Evolutionary conservation across 140 eudicot genomes (phyloP).

Genomic region (Cichorium intybus): DNA sequence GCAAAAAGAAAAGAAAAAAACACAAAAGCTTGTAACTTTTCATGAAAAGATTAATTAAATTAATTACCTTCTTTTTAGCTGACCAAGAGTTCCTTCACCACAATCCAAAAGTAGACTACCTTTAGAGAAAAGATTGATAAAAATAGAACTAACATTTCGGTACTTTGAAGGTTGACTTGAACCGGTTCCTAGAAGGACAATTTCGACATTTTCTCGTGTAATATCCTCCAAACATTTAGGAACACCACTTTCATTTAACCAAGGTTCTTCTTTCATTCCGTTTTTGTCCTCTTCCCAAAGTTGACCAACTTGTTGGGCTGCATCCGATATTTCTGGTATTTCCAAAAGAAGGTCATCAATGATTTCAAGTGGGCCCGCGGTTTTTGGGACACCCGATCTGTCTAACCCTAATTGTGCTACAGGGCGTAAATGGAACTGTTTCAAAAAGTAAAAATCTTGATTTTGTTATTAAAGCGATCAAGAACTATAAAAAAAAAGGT

Average conservation of each 20-base stretch:
- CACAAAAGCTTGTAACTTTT: background rate
- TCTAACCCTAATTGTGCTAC: slow-evolving; percentile 75
- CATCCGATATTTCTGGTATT: slow-evolving; percentile 76
- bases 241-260: slow-evolving; percentile 44
- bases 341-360: slow-evolving; percentile 56
- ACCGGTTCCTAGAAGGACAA: slow-evolving; percentile 93
- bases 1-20: too few species aligned
- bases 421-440: slow-evolving; percentile 83
- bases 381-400: slow-evolving; percentile 53
- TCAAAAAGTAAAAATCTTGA: background rate
- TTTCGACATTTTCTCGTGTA: slow-evolving; percentile 81
- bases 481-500: background rate
- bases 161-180: slow-evolving; percentile 96
- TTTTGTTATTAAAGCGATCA: slow-evolving; percentile 8
- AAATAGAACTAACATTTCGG: slow-evolving; percentile 80
- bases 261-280: slow-evolving; percentile 54
- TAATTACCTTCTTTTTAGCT: slow-evolving; percentile 83
- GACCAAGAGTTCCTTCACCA: slow-evolving; percentile 94
- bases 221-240: slow-evolving; percentile 70
- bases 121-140: slow-evolving; percentile 78
- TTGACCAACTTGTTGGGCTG: slow-evolving; percentile 51
- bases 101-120: slow-evolving; percentile 85
- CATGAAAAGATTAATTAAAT: too few species aligned
- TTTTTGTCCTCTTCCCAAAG: slow-evolving; percentile 39
- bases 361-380: slow-evolving; percentile 28